Base-by-base conservation (phyloP, 2,329 filamentous ascomycete species). In the Aureobasidium uvarum region DNA sequence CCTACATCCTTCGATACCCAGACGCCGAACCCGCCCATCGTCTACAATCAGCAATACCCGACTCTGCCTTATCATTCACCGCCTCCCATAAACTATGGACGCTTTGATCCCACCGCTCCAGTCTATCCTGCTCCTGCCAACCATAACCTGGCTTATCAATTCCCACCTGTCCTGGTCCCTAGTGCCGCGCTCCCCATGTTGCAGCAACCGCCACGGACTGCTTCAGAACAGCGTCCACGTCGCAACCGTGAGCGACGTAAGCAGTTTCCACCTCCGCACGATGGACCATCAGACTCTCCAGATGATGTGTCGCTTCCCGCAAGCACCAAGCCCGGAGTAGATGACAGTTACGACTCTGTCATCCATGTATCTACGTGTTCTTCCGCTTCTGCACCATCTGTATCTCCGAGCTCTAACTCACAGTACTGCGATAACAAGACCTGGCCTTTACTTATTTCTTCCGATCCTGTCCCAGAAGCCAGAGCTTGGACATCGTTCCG, bases 401-500 rank as follows among this genome's bases (percentile, higher is more conserved):
- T 3, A 2, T 2, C 11, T 25, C 23, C 20, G 10, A 23, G 13
- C 7, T 36, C 14, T 2, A 6, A 13, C 8, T 2, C n/a, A 10
- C 43, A 18, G 16, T 38, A 23, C 20, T 60, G 16, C 14, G 20
- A 3, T 10, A 14, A 51, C 16, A n/a, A 51, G 14, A 41, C 20
- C 5, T 51, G 33, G 58, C 58, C 58, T 20, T 2, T 43, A 5
- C 39, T 62, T 18, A 33, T 51, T 20, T 62, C 58, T 16, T 51
- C 58, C 20, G 45, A n/a, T 13, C 33, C 33, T 41, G 33, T 48
- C n/a, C 16, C 58, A 1, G 39, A 62, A 31, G 18, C 43, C 20
- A 25, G 41, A 41, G 10, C 28, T 7, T 62, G 58, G 58, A 51
- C 45, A 14, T 50, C 45, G n/a, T 62, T 62, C 28, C 14, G 18